Evolutionary conservation across 108 stramenopile species (phyloP), one percentile per base, ranked within the genome.

Genomic region (Thalassiosira profunda): DNA sequence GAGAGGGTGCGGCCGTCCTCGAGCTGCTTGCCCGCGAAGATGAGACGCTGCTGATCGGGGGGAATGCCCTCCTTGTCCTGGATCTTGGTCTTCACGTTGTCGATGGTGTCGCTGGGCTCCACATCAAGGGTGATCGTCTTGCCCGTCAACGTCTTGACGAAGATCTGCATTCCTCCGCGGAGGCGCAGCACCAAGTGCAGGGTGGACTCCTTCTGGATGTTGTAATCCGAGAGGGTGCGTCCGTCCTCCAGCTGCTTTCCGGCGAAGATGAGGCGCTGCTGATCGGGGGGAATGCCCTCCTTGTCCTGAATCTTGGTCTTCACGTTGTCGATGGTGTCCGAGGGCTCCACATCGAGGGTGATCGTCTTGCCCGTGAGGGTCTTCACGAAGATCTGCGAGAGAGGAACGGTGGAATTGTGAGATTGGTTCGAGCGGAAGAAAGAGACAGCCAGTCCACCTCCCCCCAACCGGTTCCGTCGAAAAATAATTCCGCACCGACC

Each of bases 31-130:
- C 97, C 96, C 42, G 96, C 96, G 74, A 97, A 97, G 65, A 96
- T 97, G 23, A 97, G 59, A 74, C 97, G 96, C 79, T 97, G 96
- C 62, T 98, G 97, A 84, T 97, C 96, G 0, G 96, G 96, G 37
- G 96, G 97, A 74, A 98, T 98, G 17, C 97, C 99, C 75, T 99
- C 99, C 93, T 98, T 98, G 92, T 98, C 98, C 74, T 99, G 98
- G 71, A 98, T 98, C 94, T 98, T 98, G 48, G 88, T 82, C 89
- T 99, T 99, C 74, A 98, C 98, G 76, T 97, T 97, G 79, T 98
- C 98, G 81, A 99, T 98, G 17, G 95, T 92, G 84, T 99, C 99
- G 10, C 92, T 90, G 35, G 99, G 96, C 83, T 99, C 99, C 41
- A 99, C 98, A 75, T 98, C 99, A 40, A 94, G 72, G 23, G 25